Evolutionary conservation across 2,329 filamentous ascomycete species (phyloP).

Genomic region (Pochonia chlamydosporia): DNA sequence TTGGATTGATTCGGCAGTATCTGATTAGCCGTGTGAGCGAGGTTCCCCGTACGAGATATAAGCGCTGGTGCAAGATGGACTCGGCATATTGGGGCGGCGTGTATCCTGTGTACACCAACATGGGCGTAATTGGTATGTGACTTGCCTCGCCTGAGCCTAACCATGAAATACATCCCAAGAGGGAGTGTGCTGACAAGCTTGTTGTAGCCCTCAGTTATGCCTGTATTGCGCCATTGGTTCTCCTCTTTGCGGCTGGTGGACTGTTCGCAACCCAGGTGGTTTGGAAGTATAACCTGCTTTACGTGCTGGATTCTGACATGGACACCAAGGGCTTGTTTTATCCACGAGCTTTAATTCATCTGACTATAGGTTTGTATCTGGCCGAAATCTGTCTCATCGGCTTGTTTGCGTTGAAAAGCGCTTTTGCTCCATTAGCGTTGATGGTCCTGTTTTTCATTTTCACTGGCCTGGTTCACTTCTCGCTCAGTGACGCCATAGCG

Average conservation of each 20-base stretch:
- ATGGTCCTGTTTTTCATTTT: constrained; percentile 74
- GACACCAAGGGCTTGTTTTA: constrained; percentile 88
- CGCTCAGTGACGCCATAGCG: constrained; percentile 64
- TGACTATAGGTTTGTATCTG: constrained; percentile 79
- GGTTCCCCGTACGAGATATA: constrained; percentile 74
- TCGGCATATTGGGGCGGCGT: constrained; percentile 79
- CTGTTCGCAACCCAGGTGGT: constrained; percentile 79
- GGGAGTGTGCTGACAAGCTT: not conserved
- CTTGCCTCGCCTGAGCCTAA: not conserved
- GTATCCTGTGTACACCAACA: constrained; percentile 74
- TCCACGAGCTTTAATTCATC: constrained; percentile 79
- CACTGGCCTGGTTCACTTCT: constrained; percentile 69
- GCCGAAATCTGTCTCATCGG: constrained; percentile 79
- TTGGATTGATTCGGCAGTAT: constrained; percentile 51
- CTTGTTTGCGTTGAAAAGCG: constrained; percentile 66
- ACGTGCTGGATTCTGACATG: constrained; percentile 73
- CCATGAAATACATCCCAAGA: rapidly evolving
- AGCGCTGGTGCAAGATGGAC: constrained; percentile 66
- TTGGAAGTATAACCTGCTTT: constrained; percentile 87
- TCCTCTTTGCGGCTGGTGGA: constrained; percentile 75
- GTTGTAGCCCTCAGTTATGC: constrained; percentile 71
- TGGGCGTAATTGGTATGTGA: constrained; percentile 71
- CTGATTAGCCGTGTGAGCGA: constrained; percentile 69
- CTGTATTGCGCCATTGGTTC: constrained; percentile 77
- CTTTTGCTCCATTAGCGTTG: constrained; percentile 63